These are phyloP conservation scores for Taphrina deformans DNA, from an alignment of 1,139 yeast genomes.

Conservation along the genomic window DNA sequence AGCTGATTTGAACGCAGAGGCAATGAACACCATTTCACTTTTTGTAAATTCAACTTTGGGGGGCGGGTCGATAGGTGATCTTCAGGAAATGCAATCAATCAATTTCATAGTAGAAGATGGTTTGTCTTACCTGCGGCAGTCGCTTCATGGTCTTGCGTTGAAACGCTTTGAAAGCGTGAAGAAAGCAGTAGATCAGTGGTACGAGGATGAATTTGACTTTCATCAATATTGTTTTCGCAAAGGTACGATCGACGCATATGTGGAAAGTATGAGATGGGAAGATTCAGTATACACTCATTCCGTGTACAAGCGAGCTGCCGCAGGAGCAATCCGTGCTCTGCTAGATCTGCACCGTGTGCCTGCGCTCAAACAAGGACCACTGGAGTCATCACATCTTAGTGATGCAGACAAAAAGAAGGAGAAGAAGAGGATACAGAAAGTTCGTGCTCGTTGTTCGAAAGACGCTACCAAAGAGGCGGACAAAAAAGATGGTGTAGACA, in stretches of 20 bases:
- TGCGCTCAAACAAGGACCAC: constrained; percentile 33
- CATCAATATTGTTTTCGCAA: constrained; percentile 88
- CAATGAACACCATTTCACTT: constrained; percentile 68
- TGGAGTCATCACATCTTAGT: constrained; percentile 38
- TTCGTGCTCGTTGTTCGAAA: constrained; percentile 42
- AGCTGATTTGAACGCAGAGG: constrained; percentile 75
- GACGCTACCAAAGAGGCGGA: constrained; percentile 38
- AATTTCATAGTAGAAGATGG: constrained; percentile 89
- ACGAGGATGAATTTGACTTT: constrained; percentile 87
- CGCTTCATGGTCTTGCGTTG: constrained; percentile 62
- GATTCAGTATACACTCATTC: constrained; percentile 70
- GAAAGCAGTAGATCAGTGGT: constrained; percentile 63
- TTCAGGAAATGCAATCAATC: constrained; percentile 85
- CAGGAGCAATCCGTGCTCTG: constrained; percentile 64
- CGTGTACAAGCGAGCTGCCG: constrained; percentile 65
- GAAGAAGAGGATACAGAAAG: constrained; percentile 44
- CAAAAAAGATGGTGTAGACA: constrained; percentile 39
- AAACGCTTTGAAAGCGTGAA: constrained; percentile 73
- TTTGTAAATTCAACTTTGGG: constrained; percentile 82
- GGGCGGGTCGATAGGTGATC: constrained; percentile 78
- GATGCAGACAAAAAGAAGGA: constrained; percentile 45
- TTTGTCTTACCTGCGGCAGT: constrained; percentile 54
- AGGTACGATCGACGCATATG: constrained; percentile 84
- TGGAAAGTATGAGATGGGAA: constrained; percentile 77
- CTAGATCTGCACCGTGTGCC: constrained; percentile 49